Evolutionary conservation across 495 filamentous ascomycete genomes (phyloP).

Genomic region (Tuber melanosporum): DNA sequence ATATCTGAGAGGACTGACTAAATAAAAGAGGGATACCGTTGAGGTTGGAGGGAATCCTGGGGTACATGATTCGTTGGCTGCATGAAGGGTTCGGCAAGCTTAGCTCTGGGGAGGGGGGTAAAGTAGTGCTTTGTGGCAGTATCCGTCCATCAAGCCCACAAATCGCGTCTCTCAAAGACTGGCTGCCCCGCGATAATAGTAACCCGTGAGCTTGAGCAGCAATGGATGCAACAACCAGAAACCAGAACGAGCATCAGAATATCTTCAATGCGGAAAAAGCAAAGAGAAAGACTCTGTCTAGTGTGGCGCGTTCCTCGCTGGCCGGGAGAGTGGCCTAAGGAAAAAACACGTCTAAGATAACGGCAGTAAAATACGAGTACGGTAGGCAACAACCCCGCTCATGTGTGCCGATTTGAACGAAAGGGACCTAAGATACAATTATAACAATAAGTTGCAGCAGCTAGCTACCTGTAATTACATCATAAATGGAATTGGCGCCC

Average conservation of each 20-base stretch:
- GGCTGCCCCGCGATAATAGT: slow-evolving; percentile 17
- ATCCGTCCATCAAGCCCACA: slow-evolving; percentile 18
- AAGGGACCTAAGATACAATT: slow-evolving; percentile 18
- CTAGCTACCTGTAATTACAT: slow-evolving; percentile 26
- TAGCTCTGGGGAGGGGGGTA: slow-evolving; percentile 19
- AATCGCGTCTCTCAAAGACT: slow-evolving; percentile 15
- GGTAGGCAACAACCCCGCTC: slow-evolving; percentile 23
- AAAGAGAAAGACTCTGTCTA: background rate
- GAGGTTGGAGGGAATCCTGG: slow-evolving; percentile 32
- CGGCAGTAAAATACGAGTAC: background rate
- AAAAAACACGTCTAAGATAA: slow-evolving; percentile 14
- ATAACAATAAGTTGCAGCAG: slow-evolving; percentile 8
- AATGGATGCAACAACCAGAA: slow-evolving; percentile 1
- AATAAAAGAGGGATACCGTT: slow-evolving; percentile 33
- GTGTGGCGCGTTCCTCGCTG: slow-evolving; percentile 5
- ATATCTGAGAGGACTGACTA: slow-evolving; percentile 39
- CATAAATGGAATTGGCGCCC: slow-evolving; percentile 16
- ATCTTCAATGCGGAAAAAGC: slow-evolving; percentile 16
- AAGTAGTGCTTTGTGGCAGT: slow-evolving; percentile 19
- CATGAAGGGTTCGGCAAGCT: slow-evolving; percentile 27
- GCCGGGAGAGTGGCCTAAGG: background rate
- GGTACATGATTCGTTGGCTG: slow-evolving; percentile 36
- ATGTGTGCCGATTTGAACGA: slow-evolving; percentile 11
- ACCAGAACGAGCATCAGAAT: slow-evolving; percentile 16
- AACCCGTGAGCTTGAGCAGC: slow-evolving; percentile 13